phyloP scores from a whole-genome alignment of 495 filamentous ascomycete genomes.

The Penicillium ochrochloron region DNA sequence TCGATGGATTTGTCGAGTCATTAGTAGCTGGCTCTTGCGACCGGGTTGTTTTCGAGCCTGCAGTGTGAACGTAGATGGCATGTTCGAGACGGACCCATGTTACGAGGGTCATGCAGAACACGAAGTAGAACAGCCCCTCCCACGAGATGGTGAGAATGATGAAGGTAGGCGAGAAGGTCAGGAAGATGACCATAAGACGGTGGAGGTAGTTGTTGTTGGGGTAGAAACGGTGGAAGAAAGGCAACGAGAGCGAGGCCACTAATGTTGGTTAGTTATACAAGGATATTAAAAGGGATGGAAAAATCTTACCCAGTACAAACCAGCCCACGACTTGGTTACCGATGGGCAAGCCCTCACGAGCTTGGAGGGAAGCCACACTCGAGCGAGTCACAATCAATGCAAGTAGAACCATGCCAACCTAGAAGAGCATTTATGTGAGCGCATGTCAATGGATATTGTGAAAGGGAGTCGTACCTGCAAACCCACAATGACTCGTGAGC shows the following conservation, averaged over 20 bases:
- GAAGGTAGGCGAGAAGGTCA: conserved; percentile 92
- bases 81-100: conserved; percentile 93
- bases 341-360: conserved; percentile 82
- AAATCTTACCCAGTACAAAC: conserved; percentile 72
- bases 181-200: conserved; percentile 84
- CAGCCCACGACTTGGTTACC: conserved; percentile 91
- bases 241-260: conserved; percentile 79
- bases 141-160: conserved; percentile 97
- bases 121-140: conserved; percentile 95
- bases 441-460: conserved; percentile 1
- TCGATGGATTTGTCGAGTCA: conserved; percentile 25
- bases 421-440: not conserved
- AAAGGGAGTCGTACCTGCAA: conserved; percentile 47
- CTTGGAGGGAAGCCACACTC: conserved; percentile 79
- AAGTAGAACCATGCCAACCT: conserved; percentile 82
- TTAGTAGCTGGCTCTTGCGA: conserved; percentile 14
- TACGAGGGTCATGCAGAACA: conserved; percentile 80
- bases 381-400: conserved; percentile 85
- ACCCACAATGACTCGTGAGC: conserved; percentile 61
- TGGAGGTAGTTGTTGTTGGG: conserved; percentile 91
- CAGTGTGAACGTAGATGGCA: conserved; percentile 65
- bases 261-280: conserved; percentile 15
- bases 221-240: conserved; percentile 77
- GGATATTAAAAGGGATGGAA: not conserved
- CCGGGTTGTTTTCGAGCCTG: conserved; percentile 30